Evolutionary conservation across 192 early-diverging fungal genomes (phyloP), one percentile per base, ranked within the genome.

Genomic region (Piromyces finnis): DNA sequence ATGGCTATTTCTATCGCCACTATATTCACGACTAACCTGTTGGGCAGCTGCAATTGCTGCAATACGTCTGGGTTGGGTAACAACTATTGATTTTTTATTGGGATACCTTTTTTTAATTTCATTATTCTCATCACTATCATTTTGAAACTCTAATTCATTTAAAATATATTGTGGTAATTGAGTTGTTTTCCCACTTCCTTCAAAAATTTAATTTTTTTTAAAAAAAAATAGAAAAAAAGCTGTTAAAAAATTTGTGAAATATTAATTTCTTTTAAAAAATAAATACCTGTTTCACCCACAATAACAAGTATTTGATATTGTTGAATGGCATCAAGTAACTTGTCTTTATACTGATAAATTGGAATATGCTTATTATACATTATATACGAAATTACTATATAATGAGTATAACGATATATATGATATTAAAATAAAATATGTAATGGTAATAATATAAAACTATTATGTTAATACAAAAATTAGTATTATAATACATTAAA

Each of bases 321-420:
- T 22, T 27, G 14, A 29, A 87, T 81, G 16, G 87, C 87, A 28
- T 82, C 82, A 9, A 90, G 35, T 30, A 90, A 81, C 7, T 82
- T 85, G 5, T 86, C 87, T 30, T 85, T 84, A 82, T 89, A 91
- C 18, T 85, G 82, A 86, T 82, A 91, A 28, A 92, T 92, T 36
- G 89, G 89, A 5, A 90, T 22, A 51, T 51, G 15, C 6, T 51
- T 51, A 51, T 51, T 51, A 22, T 51, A 51, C 41, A 51, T 51
- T 51, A 14, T 39, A 12, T n/a, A n/a, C n/a, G n/a, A n/a, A n/a
- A n/a, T n/a, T n/a, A n/a, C n/a, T n/a, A n/a, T n/a, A n/a, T n/a
- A n/a, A n/a, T n/a, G n/a, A n/a, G n/a, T n/a, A n/a, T n/a, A n/a
- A n/a, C n/a, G n/a, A n/a, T n/a, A n/a, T n/a, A n/a, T n/a, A n/a